Evolutionary conservation across 106 monocot genomes (phyloP), one percentile per base, ranked within the genome.

Genomic region (Acorus calamus): DNA sequence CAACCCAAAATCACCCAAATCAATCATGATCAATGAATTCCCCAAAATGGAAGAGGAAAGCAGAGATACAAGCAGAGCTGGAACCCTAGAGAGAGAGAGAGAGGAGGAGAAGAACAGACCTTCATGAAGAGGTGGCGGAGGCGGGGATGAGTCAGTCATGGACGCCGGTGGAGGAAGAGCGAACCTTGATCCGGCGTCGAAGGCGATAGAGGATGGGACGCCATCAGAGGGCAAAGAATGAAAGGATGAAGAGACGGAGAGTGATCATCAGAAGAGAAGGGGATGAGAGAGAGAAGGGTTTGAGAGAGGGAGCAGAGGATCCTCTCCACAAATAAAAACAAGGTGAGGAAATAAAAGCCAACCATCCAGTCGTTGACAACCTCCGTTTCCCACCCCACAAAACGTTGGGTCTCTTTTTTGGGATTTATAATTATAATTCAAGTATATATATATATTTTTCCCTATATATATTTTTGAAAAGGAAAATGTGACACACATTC

Each of bases 301-400:
- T 28, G 28, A 28, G 54, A 10, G 44, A 46, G 66, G 66, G 50
- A 55, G 42, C 9, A 44, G n/a, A 43, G 42, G 13, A 50, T 65
- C 64, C 64, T 52, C 64, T 41, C 64, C 52, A 65, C 64, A 65
- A 46, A 52, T 28, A 28, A 28, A 28, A 28, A 28, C 64, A 42
- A 65, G 51, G 50, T 41, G 64, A 65, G 44, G 48, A 64, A 65
- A 28, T 65, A 65, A 65, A 46, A 65, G 43, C 50, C 52, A 65
- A 53, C 51, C 65, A 65, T 13, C 65, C 65, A 28, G 28, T 28
- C 28, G 28, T 28, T 28, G 28, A 28, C 28, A 28, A 28, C 28
- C 28, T 28, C 28, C 28, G 28, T 28, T 28, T 28, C 28, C 28
- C 28, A 28, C 28, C 28, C 28, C 28, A 28, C 0, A 28, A 28